Evolutionary conservation across 192 early-diverging fungal species (phyloP), one percentile per base, ranked within the genome.

Genomic region (Rhizoclosmatium sp.): DNA sequence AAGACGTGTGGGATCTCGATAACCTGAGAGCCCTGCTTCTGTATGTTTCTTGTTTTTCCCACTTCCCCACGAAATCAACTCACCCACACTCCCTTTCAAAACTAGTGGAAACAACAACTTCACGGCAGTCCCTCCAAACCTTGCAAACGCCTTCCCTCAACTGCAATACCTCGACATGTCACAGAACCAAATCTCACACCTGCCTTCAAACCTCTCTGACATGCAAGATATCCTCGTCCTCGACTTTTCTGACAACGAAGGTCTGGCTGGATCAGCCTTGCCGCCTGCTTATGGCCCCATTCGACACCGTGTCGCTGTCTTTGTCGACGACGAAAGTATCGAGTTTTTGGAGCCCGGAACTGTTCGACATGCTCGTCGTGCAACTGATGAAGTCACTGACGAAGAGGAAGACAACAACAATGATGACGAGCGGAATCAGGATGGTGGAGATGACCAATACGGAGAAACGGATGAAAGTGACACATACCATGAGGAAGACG

Each of bases 131-230:
- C 86, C 86, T 7, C 45, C 67, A 9, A 77, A 83, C 65, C 65
- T 87, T 10, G 51, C 79, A 1, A 65, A 54, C 12, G 42, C 64
- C 2, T 87, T 85, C 81, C 86, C 86, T 3, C 14, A 71, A 60
- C 72, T 87, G 4, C 71, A 78, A 31, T 85, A 80, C 82, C 81
- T 87, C 12, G 86, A 87, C 75, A 61, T 85, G 39, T 80, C 74
- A 51, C 49, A 56, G 40, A 87, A 87, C 78, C 16, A 74, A 31
- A 76, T 87, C 71, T 31, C 79, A 45, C 62, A 47, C 42, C 71
- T 87, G 4, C 83, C 83, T 0, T 42, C 54, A 1, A 67, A 21
- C 39, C 56, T 87, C n/a, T 61, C 81, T 31, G 83, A 85, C 4
- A 56, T 87, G 19, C 47, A 41, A 9, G 80, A 83, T 51, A 80